Evolutionary conservation across 1,284 basidiomycete species (phyloP), one percentile per base, ranked within the genome.

Genomic region (Apiotrichum montevideense): DNA sequence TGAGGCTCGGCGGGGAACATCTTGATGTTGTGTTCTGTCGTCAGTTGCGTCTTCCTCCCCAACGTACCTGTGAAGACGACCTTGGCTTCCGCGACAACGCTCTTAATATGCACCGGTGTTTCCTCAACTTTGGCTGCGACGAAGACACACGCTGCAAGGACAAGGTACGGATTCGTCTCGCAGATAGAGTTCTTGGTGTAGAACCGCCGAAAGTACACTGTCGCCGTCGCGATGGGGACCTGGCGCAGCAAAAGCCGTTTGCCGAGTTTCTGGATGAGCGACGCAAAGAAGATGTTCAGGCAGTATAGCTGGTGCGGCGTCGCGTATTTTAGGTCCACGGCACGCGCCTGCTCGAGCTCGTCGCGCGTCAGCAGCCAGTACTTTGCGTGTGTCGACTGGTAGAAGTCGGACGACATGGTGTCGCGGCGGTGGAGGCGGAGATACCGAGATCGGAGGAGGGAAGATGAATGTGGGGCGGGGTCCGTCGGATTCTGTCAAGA

Each of bases 71-170:
- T 83, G 72, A 93, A 96, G 41, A 93, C 77, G 14, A 81, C 71
- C 57, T 87, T 82, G 0, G 92, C 87, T 71, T 96, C 93, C 0
- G 84, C 78, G 15, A 95, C 85, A 21, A 95, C 86, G 58, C 83
- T 87, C 78, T 96, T 96, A 78, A 98, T 92, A 71, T 96, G 93
- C 0, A 94, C 83, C 0, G 95, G 93, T 0, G 87, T 90, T 73
- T 98, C 95, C 69, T 98, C 95, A 0, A 93, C 90, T 74, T 98
- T 98, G 4, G 93, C 90, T 3, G 95, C 93, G 32, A 98, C 87
- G 74, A 97, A 98, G 61, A 89, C 87, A 76, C 94, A 98, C 0
- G 93, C 90, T 0, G 92, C 86, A 39, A 92, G 85, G 43, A 98
- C 92, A 51, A 95, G 80, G 68, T 91, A 94, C 0, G 90, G 91